phyloP scores from a whole-genome alignment of 352 stramenopile genomes.

The Globisporangium perplexum region DNA sequence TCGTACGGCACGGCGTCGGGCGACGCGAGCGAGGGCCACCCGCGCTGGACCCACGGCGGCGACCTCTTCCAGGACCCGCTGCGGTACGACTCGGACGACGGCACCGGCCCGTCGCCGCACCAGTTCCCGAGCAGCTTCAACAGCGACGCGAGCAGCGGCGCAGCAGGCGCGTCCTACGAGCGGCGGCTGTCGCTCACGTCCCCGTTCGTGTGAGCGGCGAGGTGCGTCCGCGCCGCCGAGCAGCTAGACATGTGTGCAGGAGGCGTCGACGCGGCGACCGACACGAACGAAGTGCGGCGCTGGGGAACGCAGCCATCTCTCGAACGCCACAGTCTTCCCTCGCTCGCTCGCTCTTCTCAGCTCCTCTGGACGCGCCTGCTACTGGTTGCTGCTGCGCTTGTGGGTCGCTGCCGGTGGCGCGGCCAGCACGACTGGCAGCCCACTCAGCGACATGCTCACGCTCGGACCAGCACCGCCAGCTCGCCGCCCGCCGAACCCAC shows the following conservation, averaged over 20 bases:
- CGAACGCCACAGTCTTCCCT: background rate
- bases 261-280: background rate
- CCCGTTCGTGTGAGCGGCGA: constrained; percentile 8
- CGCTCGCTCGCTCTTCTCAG: background rate
- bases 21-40: constrained; percentile 25
- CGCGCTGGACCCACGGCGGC: constrained; percentile 73
- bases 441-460: constrained; percentile 55
- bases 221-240: background rate
- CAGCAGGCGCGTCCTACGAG: constrained; percentile 18
- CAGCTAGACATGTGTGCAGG: background rate
- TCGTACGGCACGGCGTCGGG: constrained; percentile 40
- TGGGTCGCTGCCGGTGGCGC: constrained; percentile 12
- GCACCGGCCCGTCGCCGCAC: constrained; percentile 44
- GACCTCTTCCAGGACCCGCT: constrained; percentile 80
- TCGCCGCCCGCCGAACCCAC: constrained; percentile 1
- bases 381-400: constrained; percentile 9
- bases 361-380: background rate
- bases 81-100: constrained; percentile 83
- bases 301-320: background rate
- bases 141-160: constrained; percentile 50
- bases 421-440: constrained; percentile 32
- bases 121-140: constrained; percentile 60
- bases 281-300: background rate
- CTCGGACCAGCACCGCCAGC: background rate
- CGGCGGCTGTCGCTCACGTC: constrained; percentile 12